Evolutionary conservation across 495 filamentous ascomycete species (phyloP), one percentile per base, ranked within the genome.

Genomic region (Rostrohypoxylon terebratum): DNA sequence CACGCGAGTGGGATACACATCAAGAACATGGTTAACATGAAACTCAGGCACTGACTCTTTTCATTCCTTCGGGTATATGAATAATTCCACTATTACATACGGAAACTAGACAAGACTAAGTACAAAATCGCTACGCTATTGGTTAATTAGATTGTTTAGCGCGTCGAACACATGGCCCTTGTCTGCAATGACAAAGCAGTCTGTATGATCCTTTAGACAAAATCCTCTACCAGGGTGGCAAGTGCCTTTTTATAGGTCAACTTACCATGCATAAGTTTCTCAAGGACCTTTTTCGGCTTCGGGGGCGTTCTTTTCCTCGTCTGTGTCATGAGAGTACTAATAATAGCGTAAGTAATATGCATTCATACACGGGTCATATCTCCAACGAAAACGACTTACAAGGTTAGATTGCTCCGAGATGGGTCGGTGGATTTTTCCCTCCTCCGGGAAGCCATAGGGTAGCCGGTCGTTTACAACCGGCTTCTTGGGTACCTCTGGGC

Each of bases 401-500:
- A 36, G 51, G 11, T 38, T 14, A 6, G 31, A 20, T 31, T 55
- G 51, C 51, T 55, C 31, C 8, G 51, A 33, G 28, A 55, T 36
- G 9, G 23, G 55, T 25, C 34, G 55, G 9, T 28, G 7, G 16
- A 10, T 11, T n/a, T 59, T 4, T 9, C 55, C 55, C 25, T 59
- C 18, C 7, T 3, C 55, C 8, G 55, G 55, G 18, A 59, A 59
- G 5, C 55, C 55, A 34, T 59, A 59, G 10, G 55, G 55, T 2
- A 42, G 20, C 1, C 55, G 55, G 1, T 59, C 55, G 0, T 59
- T 18, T 6, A n/a, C 14, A 10, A 10, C 8, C 1, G 51, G 51
- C 28, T 9, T 5, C 28, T 55, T 55, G 5, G 51, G 11, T 20
- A 16, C 21, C 23, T 53, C 7, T 2, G 7, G 25, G n/a, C n/a